Evolutionary conservation across 805 yeast genomes (phyloP).

Genomic region (Candida golubevii): DNA sequence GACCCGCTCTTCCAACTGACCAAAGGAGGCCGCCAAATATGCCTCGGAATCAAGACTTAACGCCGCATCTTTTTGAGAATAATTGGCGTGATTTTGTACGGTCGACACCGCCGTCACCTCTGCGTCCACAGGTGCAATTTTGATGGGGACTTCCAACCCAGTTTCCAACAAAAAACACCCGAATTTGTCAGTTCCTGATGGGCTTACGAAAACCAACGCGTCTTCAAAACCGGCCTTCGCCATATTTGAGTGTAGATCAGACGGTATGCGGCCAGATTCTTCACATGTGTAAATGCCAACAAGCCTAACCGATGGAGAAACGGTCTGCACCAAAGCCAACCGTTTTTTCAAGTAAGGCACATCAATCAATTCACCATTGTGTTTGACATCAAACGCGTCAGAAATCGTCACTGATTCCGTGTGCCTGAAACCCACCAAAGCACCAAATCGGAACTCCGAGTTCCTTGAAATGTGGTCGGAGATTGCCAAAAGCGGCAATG

Average conservation of each 20-base stretch:
- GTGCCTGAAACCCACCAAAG: slow-evolving; percentile 24
- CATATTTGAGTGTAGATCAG: slow-evolving; percentile 11
- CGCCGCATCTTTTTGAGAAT: slow-evolving; percentile 15
- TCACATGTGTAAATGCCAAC: slow-evolving; percentile 30
- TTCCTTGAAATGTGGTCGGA: slow-evolving; percentile 28
- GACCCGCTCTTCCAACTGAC: slow-evolving; percentile 24
- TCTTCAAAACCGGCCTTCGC: background rate
- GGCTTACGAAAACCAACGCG: slow-evolving; percentile 11
- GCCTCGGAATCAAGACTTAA: slow-evolving; percentile 10
- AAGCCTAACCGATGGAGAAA: slow-evolving; percentile 24
- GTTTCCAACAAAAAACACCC: slow-evolving; percentile 6
- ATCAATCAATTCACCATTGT: slow-evolving; percentile 19
- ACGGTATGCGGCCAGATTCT: slow-evolving; percentile 2
- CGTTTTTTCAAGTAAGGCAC: slow-evolving; percentile 22
- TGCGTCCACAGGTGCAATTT: slow-evolving; percentile 24
- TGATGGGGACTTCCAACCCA: slow-evolving; percentile 10
- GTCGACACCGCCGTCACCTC: slow-evolving; percentile 34
- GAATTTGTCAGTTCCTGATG: slow-evolving; percentile 2
- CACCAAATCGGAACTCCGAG: slow-evolving; percentile 20
- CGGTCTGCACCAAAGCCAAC: slow-evolving; percentile 25
- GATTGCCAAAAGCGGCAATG: slow-evolving; percentile 28
- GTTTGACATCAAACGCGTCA: slow-evolving; percentile 30
- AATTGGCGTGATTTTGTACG: slow-evolving; percentile 24
- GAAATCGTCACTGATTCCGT: slow-evolving; percentile 10
- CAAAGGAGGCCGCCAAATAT: slow-evolving; percentile 13